Evolutionary conservation across 352 stramenopile species (phyloP), one percentile per base, ranked within the genome.

Genomic region (Phytophthora constricta): DNA sequence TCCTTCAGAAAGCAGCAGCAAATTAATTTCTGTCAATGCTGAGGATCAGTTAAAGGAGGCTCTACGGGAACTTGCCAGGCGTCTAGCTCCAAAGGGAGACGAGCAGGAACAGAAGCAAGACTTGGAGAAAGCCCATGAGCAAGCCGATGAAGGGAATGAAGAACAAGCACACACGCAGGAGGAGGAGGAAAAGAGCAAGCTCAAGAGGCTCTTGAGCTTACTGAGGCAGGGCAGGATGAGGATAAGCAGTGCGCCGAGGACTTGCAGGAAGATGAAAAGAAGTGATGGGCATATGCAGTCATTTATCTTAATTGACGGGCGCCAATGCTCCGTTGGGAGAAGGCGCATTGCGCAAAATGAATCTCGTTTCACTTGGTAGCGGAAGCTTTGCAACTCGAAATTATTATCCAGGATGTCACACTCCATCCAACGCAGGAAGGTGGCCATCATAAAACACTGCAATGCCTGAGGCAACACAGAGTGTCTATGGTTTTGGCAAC

Each of bases 121-220:
- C 13, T 4, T 22, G n/a, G 45, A 49, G 11, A 25, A 51, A 64
- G 52, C 59, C 34, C 26, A 60, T 17, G 26, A 52, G 7, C 19
- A 60, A 16, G 31, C 26, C 7, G 42, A 11, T 26, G 17, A 48
- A 48, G 42, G 11, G n/a, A 19, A 48, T 41, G 17, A 45, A 61
- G 5, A 33, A 34, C 34, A 42, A 42, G 3, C 34, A 20, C 4
- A 45, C 7, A 22, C 50, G 37, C 26, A 27, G 3, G 56, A 63
- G 33, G 46, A 33, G 19, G 46, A 37, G 42, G 49, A 41, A 42
- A 54, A 33, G 33, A 13, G n/a, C n/a, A n/a, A n/a, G n/a, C n/a
- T n/a, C n/a, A n/a, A n/a, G n/a, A n/a, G n/a, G n/a, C n/a, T n/a
- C n/a, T n/a, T n/a, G n/a, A n/a, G n/a, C n/a, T n/a, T n/a, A n/a